Conservation (phyloP, 352 stramenopile genomes). For the Plasmopara muralis region DNA sequence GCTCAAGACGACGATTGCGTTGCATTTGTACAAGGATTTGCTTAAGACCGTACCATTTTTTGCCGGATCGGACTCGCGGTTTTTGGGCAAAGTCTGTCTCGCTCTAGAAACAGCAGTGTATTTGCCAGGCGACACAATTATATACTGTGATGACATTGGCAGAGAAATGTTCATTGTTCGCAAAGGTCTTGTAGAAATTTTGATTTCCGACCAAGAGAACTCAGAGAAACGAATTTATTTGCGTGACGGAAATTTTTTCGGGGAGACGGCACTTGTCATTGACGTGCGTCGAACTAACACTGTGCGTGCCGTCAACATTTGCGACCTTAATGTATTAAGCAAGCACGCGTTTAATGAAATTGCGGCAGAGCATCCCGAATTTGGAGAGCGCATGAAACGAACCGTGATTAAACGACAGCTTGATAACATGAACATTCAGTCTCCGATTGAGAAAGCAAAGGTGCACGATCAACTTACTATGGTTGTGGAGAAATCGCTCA, state of each 20-base stretch:
- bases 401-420: slow-evolving; percentile 77
- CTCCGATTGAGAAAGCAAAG: slow-evolving; percentile 60
- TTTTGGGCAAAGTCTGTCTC: slow-evolving; percentile 75
- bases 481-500: slow-evolving; percentile 75
- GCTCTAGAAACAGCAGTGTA: slow-evolving; percentile 73
- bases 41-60: slow-evolving; percentile 78
- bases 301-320: slow-evolving; percentile 71
- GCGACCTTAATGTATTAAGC: slow-evolving; percentile 71
- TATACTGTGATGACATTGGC: slow-evolving; percentile 76
- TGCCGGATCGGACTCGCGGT: slow-evolving; percentile 58
- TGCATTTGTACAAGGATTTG: slow-evolving; percentile 77
- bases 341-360: slow-evolving; percentile 79
- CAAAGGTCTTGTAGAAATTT: slow-evolving; percentile 76
- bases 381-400: slow-evolving; percentile 73
- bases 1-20: slow-evolving; percentile 64
- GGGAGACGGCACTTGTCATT: slow-evolving; percentile 71
- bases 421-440: slow-evolving; percentile 83
- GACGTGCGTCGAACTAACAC: slow-evolving; percentile 75
- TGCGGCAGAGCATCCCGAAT: slow-evolving; percentile 68
- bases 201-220: slow-evolving; percentile 44
- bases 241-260: slow-evolving; percentile 70
- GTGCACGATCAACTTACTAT: slow-evolving; percentile 71
- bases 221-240: slow-evolving; percentile 65
- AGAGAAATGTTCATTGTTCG: slow-evolving; percentile 86
- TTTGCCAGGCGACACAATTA: slow-evolving; percentile 68